Conservation (phyloP, 495 filamentous ascomycete species). For the Copromyces sp. region DNA sequence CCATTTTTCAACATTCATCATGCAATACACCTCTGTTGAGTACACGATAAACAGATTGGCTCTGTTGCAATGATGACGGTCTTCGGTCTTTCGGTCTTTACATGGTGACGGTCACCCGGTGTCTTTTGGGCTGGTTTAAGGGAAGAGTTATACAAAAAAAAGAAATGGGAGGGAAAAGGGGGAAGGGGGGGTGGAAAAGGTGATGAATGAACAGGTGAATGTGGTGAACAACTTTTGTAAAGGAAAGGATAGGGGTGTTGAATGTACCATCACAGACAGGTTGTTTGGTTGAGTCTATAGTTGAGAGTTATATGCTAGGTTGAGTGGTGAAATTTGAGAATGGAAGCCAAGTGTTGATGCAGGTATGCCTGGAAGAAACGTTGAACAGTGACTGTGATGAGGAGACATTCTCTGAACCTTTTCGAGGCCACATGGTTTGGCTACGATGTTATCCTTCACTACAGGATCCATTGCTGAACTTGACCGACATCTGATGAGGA, state of each 20-base stretch:
- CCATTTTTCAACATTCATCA: neutral
- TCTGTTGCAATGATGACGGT: neutral
- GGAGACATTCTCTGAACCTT: no score
- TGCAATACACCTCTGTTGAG: neutral
- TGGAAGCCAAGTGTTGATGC: neutral
- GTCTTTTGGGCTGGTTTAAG: neutral
- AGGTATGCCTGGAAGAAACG: neutral
- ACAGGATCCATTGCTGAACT: no score
- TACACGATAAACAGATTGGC: neutral
- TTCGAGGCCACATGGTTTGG: no score
- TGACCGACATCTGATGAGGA: no score
- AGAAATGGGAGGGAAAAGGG: neutral
- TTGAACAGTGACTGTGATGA: no score
- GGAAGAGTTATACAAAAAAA: neutral
- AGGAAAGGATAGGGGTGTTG: neutral
- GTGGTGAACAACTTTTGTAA: no score
- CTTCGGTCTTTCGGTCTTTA: neutral
- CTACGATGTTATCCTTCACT: no score
- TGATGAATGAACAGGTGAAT: neutral
- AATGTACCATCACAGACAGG: neutral
- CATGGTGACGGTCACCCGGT: neutral
- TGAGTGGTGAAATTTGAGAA: neutral
- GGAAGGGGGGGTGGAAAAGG: neutral
- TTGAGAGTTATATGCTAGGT: neutral
- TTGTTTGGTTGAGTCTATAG: neutral